Evolutionary conservation across 2,329 filamentous ascomycete species (phyloP).

Genomic region (Mollisia scopiformis): DNA sequence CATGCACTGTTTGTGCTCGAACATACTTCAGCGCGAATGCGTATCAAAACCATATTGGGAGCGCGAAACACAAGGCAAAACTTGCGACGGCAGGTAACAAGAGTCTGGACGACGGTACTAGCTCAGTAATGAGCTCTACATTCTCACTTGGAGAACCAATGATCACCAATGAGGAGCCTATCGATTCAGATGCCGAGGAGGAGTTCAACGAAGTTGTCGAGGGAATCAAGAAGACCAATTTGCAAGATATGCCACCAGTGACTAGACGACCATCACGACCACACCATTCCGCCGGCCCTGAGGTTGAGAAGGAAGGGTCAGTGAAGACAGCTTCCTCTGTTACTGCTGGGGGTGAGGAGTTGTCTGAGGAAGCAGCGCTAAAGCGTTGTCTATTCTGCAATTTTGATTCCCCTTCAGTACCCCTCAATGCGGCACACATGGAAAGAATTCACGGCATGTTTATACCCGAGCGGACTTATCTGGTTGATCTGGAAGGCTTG

Average conservation of each 20-base stretch:
- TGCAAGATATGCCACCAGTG: conserved; percentile 39
- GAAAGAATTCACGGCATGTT: conserved; percentile 93
- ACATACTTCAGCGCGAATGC: conserved; percentile 97
- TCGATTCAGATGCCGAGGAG: conserved; percentile 70
- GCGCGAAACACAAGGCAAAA: conserved; percentile 83
- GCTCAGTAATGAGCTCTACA: conserved; percentile 85
- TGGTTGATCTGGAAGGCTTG: conserved; percentile 82
- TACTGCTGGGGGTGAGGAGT: conserved; percentile 44
- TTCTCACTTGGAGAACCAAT: conserved; percentile 83
- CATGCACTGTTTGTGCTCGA: conserved; percentile 82
- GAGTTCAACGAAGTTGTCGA: conserved; percentile 81
- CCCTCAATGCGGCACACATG: conserved; percentile 88
- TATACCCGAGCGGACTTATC: conserved; percentile 84
- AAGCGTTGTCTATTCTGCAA: conserved; percentile 87
- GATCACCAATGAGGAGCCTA: conserved; percentile 47
- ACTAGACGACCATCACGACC: conserved; percentile 30
- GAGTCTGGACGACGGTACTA: conserved; percentile 64
- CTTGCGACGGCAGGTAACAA: conserved; percentile 51
- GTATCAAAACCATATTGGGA: conserved; percentile 88
- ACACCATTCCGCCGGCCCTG: conserved; percentile 22
- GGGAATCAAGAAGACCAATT: conserved; percentile 68
- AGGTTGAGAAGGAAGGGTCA: conserved; percentile 26
- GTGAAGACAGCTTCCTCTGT: conserved; percentile 29
- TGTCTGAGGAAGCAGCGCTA: conserved; percentile 38
- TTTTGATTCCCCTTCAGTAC: conserved; percentile 73